Conservation (phyloP, 78 protist species). For the Pelomyxa schiedti region DNA sequence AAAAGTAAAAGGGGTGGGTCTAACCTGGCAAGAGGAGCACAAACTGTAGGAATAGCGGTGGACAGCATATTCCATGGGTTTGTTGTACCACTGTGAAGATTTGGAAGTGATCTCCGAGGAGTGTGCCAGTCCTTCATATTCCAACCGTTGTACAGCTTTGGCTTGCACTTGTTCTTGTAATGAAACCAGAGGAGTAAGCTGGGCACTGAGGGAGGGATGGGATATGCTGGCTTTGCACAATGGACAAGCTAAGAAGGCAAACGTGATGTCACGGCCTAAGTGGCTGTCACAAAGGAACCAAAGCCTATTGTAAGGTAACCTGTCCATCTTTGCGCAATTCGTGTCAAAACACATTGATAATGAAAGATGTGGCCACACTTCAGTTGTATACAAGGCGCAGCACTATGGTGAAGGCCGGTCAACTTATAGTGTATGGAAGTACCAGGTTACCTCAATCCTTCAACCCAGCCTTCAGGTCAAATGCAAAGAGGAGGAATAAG, state of each 20-base stretch:
- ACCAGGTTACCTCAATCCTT: neutral
- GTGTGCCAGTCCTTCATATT: neutral
- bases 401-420: neutral
- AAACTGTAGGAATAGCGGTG: neutral
- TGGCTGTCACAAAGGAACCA: too few species aligned
- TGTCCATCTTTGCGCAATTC: neutral
- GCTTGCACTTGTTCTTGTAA: neutral
- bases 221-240: neutral
- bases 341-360: neutral
- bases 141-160: neutral
- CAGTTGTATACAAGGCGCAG: neutral
- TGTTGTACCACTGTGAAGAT: neutral
- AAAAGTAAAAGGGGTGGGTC: neutral
- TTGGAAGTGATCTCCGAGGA: neutral
- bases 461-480: too few species aligned
- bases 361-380: neutral
- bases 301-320: neutral
- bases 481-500: too few species aligned
- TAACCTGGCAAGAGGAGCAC: neutral
- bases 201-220: too few species aligned
- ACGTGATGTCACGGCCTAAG: neutral
- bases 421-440: neutral
- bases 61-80: neutral
- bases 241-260: neutral
- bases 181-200: neutral